Evolutionary conservation across 2,329 filamentous ascomycete species (phyloP), one percentile per base, ranked within the genome.

Genomic region (Byssochlamys sp.): DNA sequence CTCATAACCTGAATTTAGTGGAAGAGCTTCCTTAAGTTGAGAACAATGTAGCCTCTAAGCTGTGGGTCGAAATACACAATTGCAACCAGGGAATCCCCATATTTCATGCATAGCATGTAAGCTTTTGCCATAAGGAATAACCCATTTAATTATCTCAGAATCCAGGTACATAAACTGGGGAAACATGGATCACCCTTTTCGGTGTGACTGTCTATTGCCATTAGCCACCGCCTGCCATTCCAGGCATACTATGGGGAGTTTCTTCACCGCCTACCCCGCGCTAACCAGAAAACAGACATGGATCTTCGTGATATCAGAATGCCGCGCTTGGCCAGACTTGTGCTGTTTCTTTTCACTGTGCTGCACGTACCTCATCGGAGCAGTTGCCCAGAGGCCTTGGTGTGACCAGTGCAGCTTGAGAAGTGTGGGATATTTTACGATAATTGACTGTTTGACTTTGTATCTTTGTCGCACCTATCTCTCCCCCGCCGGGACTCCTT

Each of bases 261-360:
- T 24, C 24, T 52, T 62, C 59, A 67, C 65, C 65, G 65, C 65
- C 59, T 59, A 61, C 65, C 65, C 65, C 65, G 65, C 65, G 65
- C 65, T 67, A 67, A 55, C 65, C 62, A 6, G 28, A 63, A 60
- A 33, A 33, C 55, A 57, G 49, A 27, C 4, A 28, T n/a, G 45
- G 59, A 59, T 62, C 57, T 62, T 57, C 62, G 63, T 58, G 57
- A 52, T 54, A 59, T 55, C 45, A 24, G 28, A 31, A 33, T 55
- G 51, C 55, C 29, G 27, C 49, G 24, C n/a, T 45, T 45, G 39
- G 19, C 39, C 39, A 45, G 39, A 24, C 39, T 45, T 9, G n/a
- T 14, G 19, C n/a, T 45, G 39, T 45, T 31, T 45, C 39, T 45
- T 39, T 19, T 45, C 39, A 19, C 39, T 19, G n/a, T 19, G 2